phyloP scores from a whole-genome alignment of 805 yeast species.

The Candida silvicultrix region DNA sequence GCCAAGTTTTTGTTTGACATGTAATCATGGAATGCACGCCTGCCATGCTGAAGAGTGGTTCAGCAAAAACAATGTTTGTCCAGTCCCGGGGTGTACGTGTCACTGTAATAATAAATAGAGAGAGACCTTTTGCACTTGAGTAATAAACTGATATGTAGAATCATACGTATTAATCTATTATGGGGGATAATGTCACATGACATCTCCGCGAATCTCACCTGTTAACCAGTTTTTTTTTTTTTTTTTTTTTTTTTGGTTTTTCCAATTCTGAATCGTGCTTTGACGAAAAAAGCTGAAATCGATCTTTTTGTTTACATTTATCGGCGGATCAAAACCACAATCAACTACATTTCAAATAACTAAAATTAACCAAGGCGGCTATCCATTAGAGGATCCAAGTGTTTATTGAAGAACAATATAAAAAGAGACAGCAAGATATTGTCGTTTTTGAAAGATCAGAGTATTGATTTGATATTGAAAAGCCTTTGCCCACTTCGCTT shows the following conservation, averaged over 20 bases:
- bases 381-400: background rate
- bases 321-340: background rate
- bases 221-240: no score
- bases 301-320: background rate
- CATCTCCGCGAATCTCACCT: background rate
- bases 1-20: slow-evolving; percentile 87
- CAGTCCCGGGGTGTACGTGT: slow-evolving; percentile 91
- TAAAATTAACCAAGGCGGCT: background rate
- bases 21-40: slow-evolving; percentile 93
- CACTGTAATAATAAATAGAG: slow-evolving; percentile 58
- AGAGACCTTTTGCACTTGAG: background rate
- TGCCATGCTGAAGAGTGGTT: slow-evolving; percentile 98
- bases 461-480: background rate
- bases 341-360: background rate
- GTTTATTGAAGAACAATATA: no score
- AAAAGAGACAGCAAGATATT: no score
- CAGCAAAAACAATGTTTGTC: slow-evolving; percentile 77
- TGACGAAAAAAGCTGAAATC: background rate
- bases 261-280: background rate
- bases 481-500: background rate
- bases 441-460: no score
- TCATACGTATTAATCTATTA: no score
- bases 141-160: no score
- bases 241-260: background rate
- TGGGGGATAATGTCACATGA: background rate